Conservation (phyloP, 192 early-diverging fungal species). For the Piromyces finnis region DNA sequence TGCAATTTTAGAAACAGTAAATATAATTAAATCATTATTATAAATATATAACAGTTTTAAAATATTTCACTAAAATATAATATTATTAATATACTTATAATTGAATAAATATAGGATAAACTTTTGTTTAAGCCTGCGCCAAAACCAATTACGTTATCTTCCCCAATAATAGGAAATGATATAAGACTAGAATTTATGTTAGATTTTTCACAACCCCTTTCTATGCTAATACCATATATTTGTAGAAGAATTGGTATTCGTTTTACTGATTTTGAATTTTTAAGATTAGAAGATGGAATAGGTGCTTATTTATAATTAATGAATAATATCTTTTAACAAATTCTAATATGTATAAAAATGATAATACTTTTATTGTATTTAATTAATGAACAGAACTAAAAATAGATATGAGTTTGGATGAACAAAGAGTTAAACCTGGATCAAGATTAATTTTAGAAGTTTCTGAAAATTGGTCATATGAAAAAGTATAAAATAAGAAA, state of each 20-base stretch:
- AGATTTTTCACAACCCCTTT: constrained; percentile 2
- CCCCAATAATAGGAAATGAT: background rate
- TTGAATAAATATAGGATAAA: constrained; percentile 1
- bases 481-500: background rate
- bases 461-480: background rate
- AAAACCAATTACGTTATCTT: background rate
- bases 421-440: background rate
- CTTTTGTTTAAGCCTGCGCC: constrained; percentile 2
- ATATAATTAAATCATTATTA: too few species aligned
- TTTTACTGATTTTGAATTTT: background rate
- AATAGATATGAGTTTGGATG: background rate
- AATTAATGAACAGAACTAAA: background rate
- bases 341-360: too few species aligned
- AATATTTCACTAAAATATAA: too few species aligned
- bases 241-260: constrained; percentile 7
- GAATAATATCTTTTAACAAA: background rate
- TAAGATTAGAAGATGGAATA: background rate
- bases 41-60: background rate
- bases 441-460: background rate
- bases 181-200: constrained; percentile 5
- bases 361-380: too few species aligned
- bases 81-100: too few species aligned
- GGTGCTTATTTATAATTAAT: background rate
- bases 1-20: background rate
- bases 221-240: background rate